phyloP scores from a whole-genome alignment of 257 asterid species.

The Rhazya stricta region DNA sequence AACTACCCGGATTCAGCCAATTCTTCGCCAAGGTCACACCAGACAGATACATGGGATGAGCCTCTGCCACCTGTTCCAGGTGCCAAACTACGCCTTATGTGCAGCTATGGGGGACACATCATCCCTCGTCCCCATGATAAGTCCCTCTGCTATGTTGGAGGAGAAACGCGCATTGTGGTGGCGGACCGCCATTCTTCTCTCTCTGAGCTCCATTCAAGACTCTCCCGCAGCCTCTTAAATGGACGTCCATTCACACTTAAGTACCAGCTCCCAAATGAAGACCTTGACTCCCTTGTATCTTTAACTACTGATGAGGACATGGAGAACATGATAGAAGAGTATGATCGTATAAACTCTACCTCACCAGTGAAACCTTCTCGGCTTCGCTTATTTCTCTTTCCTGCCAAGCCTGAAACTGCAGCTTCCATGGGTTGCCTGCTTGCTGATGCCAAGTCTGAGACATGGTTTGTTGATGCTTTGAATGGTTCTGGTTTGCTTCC shows the following conservation, averaged over 20 bases:
- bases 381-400: constrained; percentile 62
- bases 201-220: constrained; percentile 51
- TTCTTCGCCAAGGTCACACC: constrained; percentile 47
- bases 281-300: constrained; percentile 70
- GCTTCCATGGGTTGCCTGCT: constrained; percentile 62
- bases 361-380: constrained; percentile 52
- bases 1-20: constrained; percentile 37
- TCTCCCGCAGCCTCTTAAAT: constrained; percentile 54
- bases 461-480: constrained; percentile 73
- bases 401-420: constrained; percentile 53
- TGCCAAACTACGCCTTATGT: constrained; percentile 67
- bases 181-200: constrained; percentile 52
- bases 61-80: constrained; percentile 38
- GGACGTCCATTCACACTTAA: constrained; percentile 54
- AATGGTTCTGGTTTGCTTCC: constrained; percentile 57
- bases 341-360: constrained; percentile 43
- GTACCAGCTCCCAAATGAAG: constrained; percentile 75
- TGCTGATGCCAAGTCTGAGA: constrained; percentile 65
- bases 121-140: constrained; percentile 78
- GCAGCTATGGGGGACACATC: constrained; percentile 80
- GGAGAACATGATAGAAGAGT: constrained; percentile 76
- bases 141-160: constrained; percentile 70
- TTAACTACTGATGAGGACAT: constrained; percentile 63
- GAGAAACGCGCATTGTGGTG: constrained; percentile 73
- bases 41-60: constrained; percentile 48